Evolutionary conservation across 495 filamentous ascomycete genomes (phyloP).

Genomic region (Tuber melanosporum): DNA sequence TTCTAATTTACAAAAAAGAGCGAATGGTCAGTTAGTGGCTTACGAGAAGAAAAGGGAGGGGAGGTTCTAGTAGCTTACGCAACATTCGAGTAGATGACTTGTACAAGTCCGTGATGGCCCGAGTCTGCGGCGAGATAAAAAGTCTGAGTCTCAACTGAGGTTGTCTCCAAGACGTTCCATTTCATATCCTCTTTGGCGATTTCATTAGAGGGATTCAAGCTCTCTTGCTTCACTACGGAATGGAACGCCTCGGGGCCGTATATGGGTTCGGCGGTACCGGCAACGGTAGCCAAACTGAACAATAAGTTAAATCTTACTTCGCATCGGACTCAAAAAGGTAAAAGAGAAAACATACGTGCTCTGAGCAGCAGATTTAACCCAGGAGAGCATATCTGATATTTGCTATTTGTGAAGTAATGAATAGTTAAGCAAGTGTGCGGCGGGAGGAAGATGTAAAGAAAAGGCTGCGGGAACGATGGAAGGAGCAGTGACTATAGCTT

Average conservation of each 20-base stretch:
- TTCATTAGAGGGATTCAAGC: constrained; percentile 72
- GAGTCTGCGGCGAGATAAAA: constrained; percentile 82
- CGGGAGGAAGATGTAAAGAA: not conserved
- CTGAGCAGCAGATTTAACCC: constrained; percentile 29
- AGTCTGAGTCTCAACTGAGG: constrained; percentile 89
- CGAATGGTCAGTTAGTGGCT: not conserved
- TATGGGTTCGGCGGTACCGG: constrained; percentile 91
- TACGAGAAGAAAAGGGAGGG: constrained; percentile 1
- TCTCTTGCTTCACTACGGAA: constrained; percentile 72
- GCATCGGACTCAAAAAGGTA: not conserved
- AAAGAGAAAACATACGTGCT: constrained; percentile 25
- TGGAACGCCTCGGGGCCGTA: constrained; percentile 87
- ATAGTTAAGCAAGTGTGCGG: not conserved
- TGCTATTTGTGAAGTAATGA: not conserved
- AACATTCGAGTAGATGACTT: constrained; percentile 97
- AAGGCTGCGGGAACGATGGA: not conserved
- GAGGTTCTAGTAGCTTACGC: constrained; percentile 57
- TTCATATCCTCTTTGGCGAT: constrained; percentile 67
- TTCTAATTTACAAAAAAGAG: constrained; percentile 49
- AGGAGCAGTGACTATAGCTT: not conserved
- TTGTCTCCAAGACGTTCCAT: constrained; percentile 75
- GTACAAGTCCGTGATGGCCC: constrained; percentile 69
- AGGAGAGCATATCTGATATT: constrained; percentile 30
- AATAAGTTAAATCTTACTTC: constrained; percentile 1
- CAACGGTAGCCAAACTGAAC: constrained; percentile 77